Evolutionary conservation across 2,329 filamentous ascomycete genomes (phyloP).

Genomic region (Achaetomium macrosporum): DNA sequence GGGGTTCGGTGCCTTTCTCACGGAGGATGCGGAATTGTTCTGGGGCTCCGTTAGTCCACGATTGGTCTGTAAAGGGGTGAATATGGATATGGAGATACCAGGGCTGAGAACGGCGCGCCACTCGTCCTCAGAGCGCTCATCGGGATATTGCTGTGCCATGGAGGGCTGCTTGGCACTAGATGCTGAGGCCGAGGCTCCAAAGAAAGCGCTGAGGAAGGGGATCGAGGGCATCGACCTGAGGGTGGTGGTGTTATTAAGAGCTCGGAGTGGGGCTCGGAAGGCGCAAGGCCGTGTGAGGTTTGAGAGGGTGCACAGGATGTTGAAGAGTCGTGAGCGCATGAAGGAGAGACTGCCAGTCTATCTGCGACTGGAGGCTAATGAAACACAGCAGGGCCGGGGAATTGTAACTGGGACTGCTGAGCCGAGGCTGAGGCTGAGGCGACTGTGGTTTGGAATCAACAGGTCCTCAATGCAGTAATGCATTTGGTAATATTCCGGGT

Average conservation of each 20-base stretch:
- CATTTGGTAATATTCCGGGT: too few species aligned
- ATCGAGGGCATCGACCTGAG: constrained; percentile 66
- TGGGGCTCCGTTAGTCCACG: constrained; percentile 32
- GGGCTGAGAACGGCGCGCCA: constrained; percentile 79
- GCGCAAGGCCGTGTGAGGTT: constrained; percentile 35
- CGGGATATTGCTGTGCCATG: constrained; percentile 55
- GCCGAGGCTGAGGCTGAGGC: background rate
- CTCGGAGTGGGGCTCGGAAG: constrained; percentile 21
- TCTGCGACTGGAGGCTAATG: background rate
- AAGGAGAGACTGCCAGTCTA: background rate
- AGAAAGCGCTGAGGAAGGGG: constrained; percentile 72
- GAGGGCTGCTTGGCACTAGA: constrained; percentile 49
- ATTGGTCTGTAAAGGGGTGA: background rate
- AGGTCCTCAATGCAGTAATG: background rate
- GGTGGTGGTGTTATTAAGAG: constrained; percentile 14
- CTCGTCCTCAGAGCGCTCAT: constrained; percentile 73
- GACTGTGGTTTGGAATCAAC: constrained; percentile 8
- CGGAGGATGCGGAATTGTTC: constrained; percentile 95
- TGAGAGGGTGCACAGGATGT: constrained; percentile 42
- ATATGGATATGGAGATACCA: constrained; percentile 30
- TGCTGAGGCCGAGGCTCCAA: constrained; percentile 57
- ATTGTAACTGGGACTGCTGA: background rate
- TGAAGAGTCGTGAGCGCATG: constrained; percentile 44
- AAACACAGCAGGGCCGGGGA: background rate
- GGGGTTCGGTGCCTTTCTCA: constrained; percentile 82